These are phyloP conservation scores for Tulasnella sp. DNA, from an alignment of 768 basidiomycete species.

Conservation along the genomic window DNA sequence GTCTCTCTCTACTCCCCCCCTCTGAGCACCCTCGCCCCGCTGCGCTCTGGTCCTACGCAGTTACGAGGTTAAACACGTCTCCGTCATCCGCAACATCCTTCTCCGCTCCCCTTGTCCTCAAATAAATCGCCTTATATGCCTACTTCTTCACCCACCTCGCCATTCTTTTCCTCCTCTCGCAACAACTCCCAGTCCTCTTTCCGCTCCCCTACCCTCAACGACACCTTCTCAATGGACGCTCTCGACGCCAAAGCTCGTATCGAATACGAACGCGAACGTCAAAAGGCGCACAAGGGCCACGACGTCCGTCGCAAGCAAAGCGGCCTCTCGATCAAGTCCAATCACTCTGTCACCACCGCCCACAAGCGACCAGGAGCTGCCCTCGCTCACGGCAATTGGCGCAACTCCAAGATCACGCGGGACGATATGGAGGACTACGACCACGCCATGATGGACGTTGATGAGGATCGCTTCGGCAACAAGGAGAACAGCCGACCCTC, in stretches of 20 bases:
- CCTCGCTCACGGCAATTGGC: neutral
- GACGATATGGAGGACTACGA: constrained; percentile 20
- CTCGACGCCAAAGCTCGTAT: constrained; percentile 28
- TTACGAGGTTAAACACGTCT: constrained; percentile 8
- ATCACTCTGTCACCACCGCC: constrained; percentile 24
- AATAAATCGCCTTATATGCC: constrained; percentile 14
- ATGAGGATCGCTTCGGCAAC: constrained; percentile 7
- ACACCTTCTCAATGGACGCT: constrained; percentile 9
- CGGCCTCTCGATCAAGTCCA: constrained; percentile 11
- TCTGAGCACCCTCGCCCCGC: constrained; percentile 9
- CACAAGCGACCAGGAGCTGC: neutral
- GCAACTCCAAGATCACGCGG: neutral
- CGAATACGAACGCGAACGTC: constrained; percentile 32
- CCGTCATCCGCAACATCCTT: constrained; percentile 4
- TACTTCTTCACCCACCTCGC: neutral
- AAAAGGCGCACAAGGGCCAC: constrained; percentile 29
- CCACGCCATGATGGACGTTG: neutral
- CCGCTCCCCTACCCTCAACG: neutral
- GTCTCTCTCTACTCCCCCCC: neutral
- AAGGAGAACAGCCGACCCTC: constrained; percentile 30
- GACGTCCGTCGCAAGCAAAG: constrained; percentile 26
- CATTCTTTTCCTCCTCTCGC: constrained; percentile 27
- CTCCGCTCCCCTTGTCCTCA: neutral
- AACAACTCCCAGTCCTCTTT: constrained; percentile 19
- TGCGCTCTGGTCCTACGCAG: constrained; percentile 12